Conservation (phyloP, 2,329 filamentous ascomycete species). For the Penicillium expansum region DNA sequence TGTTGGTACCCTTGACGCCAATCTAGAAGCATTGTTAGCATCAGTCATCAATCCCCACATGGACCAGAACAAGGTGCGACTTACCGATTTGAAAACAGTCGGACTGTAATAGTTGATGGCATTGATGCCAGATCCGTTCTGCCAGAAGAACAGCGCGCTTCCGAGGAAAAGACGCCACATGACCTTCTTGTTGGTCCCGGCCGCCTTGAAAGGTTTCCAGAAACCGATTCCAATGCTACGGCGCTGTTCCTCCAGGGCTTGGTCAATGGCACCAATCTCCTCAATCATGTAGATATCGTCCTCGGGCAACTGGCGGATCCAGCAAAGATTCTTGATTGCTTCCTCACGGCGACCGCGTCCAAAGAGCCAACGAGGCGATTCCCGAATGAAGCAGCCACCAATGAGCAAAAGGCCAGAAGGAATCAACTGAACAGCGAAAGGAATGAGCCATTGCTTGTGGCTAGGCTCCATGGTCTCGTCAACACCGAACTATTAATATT, state of each 20-base stretch:
- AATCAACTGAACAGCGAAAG: slow-evolving; percentile 43
- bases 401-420: slow-evolving; percentile 47
- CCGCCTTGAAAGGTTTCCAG: slow-evolving; percentile 66
- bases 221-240: slow-evolving; percentile 66
- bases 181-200: slow-evolving; percentile 56
- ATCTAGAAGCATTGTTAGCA: slow-evolving; percentile 38
- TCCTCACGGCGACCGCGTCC: slow-evolving; percentile 66
- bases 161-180: slow-evolving; percentile 72
- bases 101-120: slow-evolving; percentile 75
- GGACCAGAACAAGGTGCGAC: neutral
- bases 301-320: slow-evolving; percentile 42
- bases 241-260: slow-evolving; percentile 64
- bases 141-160: slow-evolving; percentile 72
- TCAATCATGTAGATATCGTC: slow-evolving; percentile 65
- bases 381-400: slow-evolving; percentile 60
- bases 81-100: slow-evolving; percentile 58
- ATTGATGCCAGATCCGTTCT: slow-evolving; percentile 75
- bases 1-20: slow-evolving; percentile 59
- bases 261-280: slow-evolving; percentile 68
- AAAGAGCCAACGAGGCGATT: slow-evolving; percentile 69
- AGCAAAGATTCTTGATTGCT: slow-evolving; percentile 54
- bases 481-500: slow-evolving; percentile 52
- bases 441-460: slow-evolving; percentile 43
- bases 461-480: slow-evolving; percentile 32
- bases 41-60: neutral